A percentile compares a stretch with the other conserved stretches of the same genome.
Evolutionary conservation across 2,329 filamentous ascomycete species (phyloP).

Genomic region (Cadophora malorum): DNA sequence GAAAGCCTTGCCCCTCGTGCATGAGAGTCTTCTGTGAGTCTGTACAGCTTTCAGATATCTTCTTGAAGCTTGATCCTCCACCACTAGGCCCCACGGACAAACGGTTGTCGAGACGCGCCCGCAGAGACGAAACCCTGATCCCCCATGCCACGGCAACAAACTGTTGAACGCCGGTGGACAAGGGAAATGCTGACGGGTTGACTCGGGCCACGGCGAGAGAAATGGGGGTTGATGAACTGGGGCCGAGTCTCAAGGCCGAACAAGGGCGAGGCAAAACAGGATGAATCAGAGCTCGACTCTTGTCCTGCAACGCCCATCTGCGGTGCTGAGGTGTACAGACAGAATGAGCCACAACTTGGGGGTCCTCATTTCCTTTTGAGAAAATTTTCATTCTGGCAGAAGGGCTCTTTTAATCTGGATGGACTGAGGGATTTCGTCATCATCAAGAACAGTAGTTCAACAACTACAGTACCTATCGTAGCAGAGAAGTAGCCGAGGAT

Average conservation of each 20-base stretch:
- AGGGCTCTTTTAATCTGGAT: background rate
- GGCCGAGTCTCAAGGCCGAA: background rate
- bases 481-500: background rate
- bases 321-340: conserved; percentile 16
- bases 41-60: background rate
- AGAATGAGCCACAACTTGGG: background rate
- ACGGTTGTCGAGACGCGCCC: background rate
- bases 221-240: conserved; percentile 8
- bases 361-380: conserved; percentile 3
- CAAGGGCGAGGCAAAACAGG: conserved; percentile 8
- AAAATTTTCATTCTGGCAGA: conserved; percentile 4
- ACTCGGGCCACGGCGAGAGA: conserved; percentile 8
- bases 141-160: background rate
- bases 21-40: background rate
- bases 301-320: conserved; percentile 6
- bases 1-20: background rate
- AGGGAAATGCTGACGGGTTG: background rate
- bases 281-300: conserved; percentile 4
- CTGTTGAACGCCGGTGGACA: conserved; percentile 4
- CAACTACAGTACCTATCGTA: background rate
- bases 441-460: background rate
- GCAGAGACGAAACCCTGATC: conserved; percentile 2
- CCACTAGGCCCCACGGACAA: background rate
- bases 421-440: background rate
- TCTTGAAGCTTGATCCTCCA: background rate